Conservation (phyloP, 331 rosid species). For the Erythrophleum ivorense region DNA sequence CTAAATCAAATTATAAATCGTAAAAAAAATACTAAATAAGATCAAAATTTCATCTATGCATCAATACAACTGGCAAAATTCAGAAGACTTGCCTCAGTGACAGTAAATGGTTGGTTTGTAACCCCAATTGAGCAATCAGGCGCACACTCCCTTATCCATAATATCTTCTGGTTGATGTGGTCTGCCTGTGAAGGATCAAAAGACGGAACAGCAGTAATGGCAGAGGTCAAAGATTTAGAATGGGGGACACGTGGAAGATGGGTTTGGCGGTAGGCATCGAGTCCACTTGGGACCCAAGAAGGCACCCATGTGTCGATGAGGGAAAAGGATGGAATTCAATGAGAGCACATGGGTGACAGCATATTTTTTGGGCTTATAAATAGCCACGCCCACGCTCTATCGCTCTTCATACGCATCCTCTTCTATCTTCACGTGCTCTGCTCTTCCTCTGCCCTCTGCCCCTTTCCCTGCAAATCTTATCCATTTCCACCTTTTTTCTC, state of each 20-base stretch:
- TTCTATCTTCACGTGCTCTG: constrained; percentile 55
- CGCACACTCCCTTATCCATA: neutral
- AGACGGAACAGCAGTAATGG: neutral
- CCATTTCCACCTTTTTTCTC: constrained; percentile 33
- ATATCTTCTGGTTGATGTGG: neutral
- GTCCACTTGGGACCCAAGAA: neutral
- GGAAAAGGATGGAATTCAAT: constrained; percentile 17
- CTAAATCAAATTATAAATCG: too few species aligned
- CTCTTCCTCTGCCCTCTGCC: neutral
- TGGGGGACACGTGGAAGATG: neutral
- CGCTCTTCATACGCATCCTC: constrained; percentile 34
- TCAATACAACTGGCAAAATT: neutral
- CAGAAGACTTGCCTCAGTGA: neutral
- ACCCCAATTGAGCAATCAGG: neutral
- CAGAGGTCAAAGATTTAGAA: constrained; percentile 1
- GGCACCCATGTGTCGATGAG: constrained; percentile 16
- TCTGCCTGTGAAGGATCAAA: neutral
- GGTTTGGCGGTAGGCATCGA: neutral
- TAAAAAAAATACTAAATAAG: too few species aligned
- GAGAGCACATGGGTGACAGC: constrained; percentile 49
- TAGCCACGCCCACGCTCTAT: constrained; percentile 22
- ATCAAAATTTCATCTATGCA: neutral
- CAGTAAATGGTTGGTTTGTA: neutral
- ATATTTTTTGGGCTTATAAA: constrained; percentile 54
- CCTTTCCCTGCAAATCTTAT: constrained; percentile 50